Base-by-base conservation (phyloP, 1,284 basidiomycete species). In the Tausonia pullulans region DNA sequence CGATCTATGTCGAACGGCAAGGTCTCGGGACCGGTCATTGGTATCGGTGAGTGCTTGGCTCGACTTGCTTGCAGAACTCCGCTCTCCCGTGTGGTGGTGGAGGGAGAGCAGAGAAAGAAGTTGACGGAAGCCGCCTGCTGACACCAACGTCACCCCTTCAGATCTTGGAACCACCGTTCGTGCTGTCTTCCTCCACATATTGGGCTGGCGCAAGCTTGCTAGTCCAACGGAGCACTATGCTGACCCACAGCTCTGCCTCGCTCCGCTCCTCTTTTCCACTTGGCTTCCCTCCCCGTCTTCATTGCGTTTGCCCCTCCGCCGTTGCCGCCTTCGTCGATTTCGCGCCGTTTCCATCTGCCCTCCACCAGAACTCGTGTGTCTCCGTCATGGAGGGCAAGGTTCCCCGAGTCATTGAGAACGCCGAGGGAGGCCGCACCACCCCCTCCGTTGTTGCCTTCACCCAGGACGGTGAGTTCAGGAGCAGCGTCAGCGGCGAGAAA, bases 381-480 rank as follows among this genome's bases (percentile, higher is more conserved):
- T 87, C 90, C 58, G 83, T 94, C 70, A 96, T 94, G 90, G 94
- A 97, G 81, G 94, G 92, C 73, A 87, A 93, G 80, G 87, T 86
- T 58, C 84, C 94, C 64, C 87, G 90, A 71, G 95, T 98, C 69
- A 88, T 98, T 72, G 95, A 98, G 79, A 98, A 98, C 81, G 81
- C 93, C 10, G 95, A 98, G 81, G 95, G 95, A 81, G 90, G 90
- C 68, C 86, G 95, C 73, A 98, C 95, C 70, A 98, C 95, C 44
- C 96, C 96, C 8, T 98, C 95, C 61, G 91, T 97, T 66, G 92
- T 98, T 69, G 96, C 95, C 53, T 98, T 98, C 83, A 93, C 94
- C 70, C 97, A 98, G 79, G 78, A 79, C 51, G 80, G 80, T 72
- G 27, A 27, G 27, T 27, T 27, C 27, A 27, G 27, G 27, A 27